These are phyloP conservation scores for Teratosphaeria viscida DNA, from an alignment of 2,329 filamentous ascomycete genomes.

Conservation along the genomic window DNA sequence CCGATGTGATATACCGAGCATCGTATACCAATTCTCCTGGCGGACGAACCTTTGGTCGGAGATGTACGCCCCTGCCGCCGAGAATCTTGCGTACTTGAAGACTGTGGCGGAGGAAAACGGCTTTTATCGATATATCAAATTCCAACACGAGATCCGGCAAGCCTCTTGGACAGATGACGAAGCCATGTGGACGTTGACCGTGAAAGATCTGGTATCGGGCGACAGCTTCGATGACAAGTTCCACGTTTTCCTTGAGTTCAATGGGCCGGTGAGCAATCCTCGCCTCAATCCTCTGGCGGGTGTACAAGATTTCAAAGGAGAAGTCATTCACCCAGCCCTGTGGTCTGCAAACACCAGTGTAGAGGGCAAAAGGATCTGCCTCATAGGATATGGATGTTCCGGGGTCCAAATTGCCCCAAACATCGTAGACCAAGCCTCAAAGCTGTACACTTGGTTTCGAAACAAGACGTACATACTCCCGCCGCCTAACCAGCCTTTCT, in stretches of 20 bases:
- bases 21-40: constrained; percentile 27
- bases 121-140: constrained; percentile 13
- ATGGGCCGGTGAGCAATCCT: constrained; percentile 11
- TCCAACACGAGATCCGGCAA: constrained; percentile 8
- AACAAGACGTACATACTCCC: constrained; percentile 13
- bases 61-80: constrained; percentile 13
- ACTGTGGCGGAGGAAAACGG: constrained; percentile 10
- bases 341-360: constrained; percentile 5
- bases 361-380: constrained; percentile 7
- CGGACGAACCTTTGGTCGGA: constrained; percentile 16
- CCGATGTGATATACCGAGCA: constrained; percentile 24
- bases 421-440: constrained; percentile 10
- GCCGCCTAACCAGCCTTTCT: constrained; percentile 11
- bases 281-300: constrained; percentile 3
- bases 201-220: constrained; percentile 5
- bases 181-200: constrained; percentile 9
- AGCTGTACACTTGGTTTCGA: constrained; percentile 14
- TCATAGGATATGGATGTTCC: constrained; percentile 12
- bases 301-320: constrained; percentile 8
- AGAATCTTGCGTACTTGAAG: constrained; percentile 11
- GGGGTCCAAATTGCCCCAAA: constrained; percentile 14
- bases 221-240: constrained; percentile 9
- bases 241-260: constrained; percentile 13
- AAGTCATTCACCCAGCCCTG: constrained; percentile 8
- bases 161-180: constrained; percentile 11